phyloP scores from a whole-genome alignment of 2,329 filamentous ascomycete genomes.

The Sclerotinia glacialis region DNA sequence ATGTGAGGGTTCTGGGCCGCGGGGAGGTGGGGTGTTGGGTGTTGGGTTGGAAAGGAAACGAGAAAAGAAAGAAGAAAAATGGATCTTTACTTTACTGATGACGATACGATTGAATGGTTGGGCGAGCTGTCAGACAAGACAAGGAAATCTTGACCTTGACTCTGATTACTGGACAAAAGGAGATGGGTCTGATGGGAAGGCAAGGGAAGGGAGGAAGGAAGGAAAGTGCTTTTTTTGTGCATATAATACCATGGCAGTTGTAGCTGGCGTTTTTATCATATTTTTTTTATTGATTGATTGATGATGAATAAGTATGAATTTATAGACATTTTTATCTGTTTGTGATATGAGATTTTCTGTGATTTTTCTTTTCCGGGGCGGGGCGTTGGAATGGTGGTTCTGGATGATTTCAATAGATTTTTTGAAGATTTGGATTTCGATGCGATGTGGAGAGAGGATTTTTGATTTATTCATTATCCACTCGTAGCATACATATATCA shows the following conservation, averaged over 20 bases:
- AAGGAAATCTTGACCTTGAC: neutral
- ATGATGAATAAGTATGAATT: neutral
- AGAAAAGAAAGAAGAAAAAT: neutral
- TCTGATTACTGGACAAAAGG: neutral
- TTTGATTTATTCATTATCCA: too few species aligned
- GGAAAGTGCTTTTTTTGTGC: conserved; percentile 11
- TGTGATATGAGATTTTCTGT: neutral
- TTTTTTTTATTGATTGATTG: neutral
- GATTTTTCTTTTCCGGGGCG: too few species aligned
- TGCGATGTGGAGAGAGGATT: too few species aligned
- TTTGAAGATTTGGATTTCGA: too few species aligned
- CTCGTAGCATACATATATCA: too few species aligned
- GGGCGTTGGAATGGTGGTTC: too few species aligned
- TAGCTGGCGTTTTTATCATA: neutral
- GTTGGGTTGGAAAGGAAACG: too few species aligned
- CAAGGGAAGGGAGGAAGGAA: neutral
- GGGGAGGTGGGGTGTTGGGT: neutral
- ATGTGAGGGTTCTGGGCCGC: neutral
- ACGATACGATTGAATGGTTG: conserved; percentile 5
- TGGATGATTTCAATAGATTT: too few species aligned
- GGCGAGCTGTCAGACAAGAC: neutral
- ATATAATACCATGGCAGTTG: conserved; percentile 15
- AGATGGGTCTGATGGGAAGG: neutral
- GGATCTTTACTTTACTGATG: neutral
- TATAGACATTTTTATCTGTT: neutral